Evolutionary conservation across 176 grass and related monocot species (phyloP).

Genomic region (Bromus sterilis): DNA sequence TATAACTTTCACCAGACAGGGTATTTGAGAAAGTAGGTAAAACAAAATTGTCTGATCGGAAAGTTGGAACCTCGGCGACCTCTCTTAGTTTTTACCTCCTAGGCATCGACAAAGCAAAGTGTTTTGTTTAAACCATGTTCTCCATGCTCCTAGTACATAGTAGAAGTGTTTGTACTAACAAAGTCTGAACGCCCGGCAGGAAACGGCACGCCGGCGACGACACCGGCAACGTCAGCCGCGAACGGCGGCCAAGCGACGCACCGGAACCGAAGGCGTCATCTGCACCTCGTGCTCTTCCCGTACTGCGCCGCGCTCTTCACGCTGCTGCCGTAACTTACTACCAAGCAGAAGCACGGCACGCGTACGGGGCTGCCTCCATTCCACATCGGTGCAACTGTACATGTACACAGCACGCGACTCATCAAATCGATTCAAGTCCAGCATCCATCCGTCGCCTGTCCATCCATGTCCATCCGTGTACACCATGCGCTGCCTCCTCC

Average conservation of each 20-base stretch:
- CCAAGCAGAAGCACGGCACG: not conserved
- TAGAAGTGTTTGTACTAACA: not conserved
- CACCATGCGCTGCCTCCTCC: not conserved
- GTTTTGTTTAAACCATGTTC: not conserved
- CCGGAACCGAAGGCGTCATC: not conserved
- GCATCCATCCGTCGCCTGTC: not conserved
- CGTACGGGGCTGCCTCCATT: not conserved
- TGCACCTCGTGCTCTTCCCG: not conserved
- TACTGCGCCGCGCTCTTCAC: not conserved
- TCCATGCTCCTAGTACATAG: not conserved
- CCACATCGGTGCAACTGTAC: slow-evolving; percentile 16
- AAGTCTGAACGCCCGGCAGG: slow-evolving; percentile 11
- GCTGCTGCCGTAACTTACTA: slow-evolving; percentile 8
- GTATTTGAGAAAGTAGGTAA: not conserved
- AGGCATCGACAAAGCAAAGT: not conserved
- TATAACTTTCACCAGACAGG: not conserved
- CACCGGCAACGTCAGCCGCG: not conserved
- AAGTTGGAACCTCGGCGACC: not conserved
- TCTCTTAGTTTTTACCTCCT: too few species aligned
- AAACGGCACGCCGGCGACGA: slow-evolving; percentile 14
- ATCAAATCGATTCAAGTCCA: slow-evolving; percentile 27
- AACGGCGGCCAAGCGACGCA: not conserved
- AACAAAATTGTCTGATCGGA: not conserved
- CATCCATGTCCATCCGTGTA: too few species aligned
- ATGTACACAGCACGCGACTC: slow-evolving; percentile 16